phyloP scores from a whole-genome alignment of 208 protist species.

The Leishmania gerbilli region DNA sequence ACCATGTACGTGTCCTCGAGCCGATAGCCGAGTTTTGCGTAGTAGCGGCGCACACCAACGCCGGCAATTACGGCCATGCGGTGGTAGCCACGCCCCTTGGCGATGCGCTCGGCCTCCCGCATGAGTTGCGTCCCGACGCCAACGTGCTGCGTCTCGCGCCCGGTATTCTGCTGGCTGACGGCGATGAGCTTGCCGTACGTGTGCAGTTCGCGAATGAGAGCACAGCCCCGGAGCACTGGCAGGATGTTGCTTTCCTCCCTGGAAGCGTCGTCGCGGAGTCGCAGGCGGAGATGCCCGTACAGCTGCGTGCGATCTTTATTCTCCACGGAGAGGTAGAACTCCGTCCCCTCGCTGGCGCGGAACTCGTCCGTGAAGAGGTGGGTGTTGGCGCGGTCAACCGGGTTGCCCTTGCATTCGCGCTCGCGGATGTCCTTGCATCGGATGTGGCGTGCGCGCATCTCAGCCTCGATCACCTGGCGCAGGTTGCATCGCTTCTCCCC shows the following conservation, averaged over 20 bases:
- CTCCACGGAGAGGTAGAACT: slow-evolving; percentile 90
- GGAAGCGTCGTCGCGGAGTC: slow-evolving; percentile 78
- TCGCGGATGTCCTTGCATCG: slow-evolving; percentile 96
- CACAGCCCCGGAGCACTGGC: slow-evolving; percentile 88
- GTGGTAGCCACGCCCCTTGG: slow-evolving; percentile 83
- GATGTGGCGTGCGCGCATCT: slow-evolving; percentile 93
- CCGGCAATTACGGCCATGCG: slow-evolving; percentile 97
- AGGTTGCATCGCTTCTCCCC: slow-evolving; percentile 98
- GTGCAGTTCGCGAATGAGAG: slow-evolving; percentile 98
- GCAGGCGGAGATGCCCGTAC: slow-evolving; percentile 88
- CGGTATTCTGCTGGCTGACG: slow-evolving; percentile 77
- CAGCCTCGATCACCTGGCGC: slow-evolving; percentile 95
- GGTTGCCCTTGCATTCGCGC: slow-evolving; percentile 89
- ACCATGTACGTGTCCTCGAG: slow-evolving; percentile 90
- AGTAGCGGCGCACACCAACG: slow-evolving; percentile 98
- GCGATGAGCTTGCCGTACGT: slow-evolving; percentile 94
- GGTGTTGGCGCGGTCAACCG: slow-evolving; percentile 63
- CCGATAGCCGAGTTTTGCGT: slow-evolving; percentile 97
- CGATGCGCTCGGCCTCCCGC: slow-evolving; percentile 97
- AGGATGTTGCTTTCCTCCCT: slow-evolving; percentile 59
- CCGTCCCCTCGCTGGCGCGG: slow-evolving; percentile 79
- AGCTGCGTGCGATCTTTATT: slow-evolving; percentile 75
- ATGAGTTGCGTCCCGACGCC: slow-evolving; percentile 98
- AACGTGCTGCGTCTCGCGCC: slow-evolving; percentile 95
- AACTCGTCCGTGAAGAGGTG: slow-evolving; percentile 74